These are phyloP conservation scores for Tetradesmus obliquus DNA, from an alignment of 139 green algal genomes.

Conservation along the genomic window DNA sequence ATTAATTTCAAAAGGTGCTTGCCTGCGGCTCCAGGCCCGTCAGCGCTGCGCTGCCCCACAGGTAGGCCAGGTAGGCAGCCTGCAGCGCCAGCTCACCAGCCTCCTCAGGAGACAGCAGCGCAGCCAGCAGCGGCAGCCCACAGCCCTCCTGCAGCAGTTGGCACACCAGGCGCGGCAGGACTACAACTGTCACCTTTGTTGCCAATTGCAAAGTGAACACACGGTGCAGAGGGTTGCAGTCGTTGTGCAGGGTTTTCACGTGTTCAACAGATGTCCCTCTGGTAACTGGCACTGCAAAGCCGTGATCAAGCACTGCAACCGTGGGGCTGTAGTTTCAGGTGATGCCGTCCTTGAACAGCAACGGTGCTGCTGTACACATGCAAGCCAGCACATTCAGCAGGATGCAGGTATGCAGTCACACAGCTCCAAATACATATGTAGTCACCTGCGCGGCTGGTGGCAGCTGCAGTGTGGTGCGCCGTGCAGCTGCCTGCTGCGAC, in stretches of 20 bases:
- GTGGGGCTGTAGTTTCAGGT: too few species aligned
- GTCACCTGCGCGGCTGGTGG: background rate
- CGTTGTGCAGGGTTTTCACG: too few species aligned
- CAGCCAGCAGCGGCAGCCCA: background rate
- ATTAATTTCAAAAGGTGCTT: too few species aligned
- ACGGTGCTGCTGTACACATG: too few species aligned
- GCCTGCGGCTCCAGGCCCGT: background rate
- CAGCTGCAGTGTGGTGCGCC: background rate
- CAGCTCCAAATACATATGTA: too few species aligned
- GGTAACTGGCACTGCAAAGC: too few species aligned
- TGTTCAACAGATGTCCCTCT: too few species aligned
- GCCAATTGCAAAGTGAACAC: too few species aligned
- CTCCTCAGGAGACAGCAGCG: background rate
- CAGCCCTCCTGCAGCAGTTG: background rate
- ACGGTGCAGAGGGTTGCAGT: too few species aligned
- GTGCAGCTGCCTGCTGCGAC: background rate
- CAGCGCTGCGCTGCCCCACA: slow-evolving; percentile 4
- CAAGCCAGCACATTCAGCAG: background rate
- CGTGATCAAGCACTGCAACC: too few species aligned
- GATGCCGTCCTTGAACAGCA: too few species aligned
- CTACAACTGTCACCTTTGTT: too few species aligned
- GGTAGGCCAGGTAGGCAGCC: background rate
- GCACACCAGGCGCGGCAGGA: background rate
- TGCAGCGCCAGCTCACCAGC: background rate
- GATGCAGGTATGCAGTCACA: background rate